These are phyloP conservation scores for Teratosphaeria viscida DNA, from an alignment of 2,329 filamentous ascomycete species.

Conservation along the genomic window DNA sequence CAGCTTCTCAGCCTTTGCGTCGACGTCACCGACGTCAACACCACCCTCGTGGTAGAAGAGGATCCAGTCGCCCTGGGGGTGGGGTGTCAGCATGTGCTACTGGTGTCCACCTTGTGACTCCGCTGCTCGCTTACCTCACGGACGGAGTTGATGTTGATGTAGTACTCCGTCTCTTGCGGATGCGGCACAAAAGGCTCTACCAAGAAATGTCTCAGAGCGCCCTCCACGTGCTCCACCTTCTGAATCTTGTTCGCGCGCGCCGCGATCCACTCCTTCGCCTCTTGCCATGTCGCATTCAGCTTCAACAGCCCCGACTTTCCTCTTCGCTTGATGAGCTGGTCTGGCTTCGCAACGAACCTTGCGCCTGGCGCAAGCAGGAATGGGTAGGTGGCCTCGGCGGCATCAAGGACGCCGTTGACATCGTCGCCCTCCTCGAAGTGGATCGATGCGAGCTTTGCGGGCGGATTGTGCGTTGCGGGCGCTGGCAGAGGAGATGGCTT, in stretches of 20 bases:
- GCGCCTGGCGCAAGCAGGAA: slow-evolving; percentile 76
- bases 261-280: slow-evolving; percentile 89
- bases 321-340: slow-evolving; percentile 99
- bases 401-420: slow-evolving; percentile 75
- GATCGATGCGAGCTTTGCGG: slow-evolving; percentile 80
- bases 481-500: slow-evolving; percentile 89
- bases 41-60: slow-evolving; percentile 99
- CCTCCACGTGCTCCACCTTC: slow-evolving; percentile 83
- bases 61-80: slow-evolving; percentile 86
- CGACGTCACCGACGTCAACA: slow-evolving; percentile 98
- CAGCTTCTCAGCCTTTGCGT: slow-evolving; percentile 97
- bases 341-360: slow-evolving; percentile 97
- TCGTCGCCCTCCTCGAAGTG: slow-evolving; percentile 84
- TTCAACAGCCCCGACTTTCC: slow-evolving; percentile 96
- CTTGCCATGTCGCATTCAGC: slow-evolving; percentile 93
- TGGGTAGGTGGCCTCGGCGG: slow-evolving; percentile 92
- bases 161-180: slow-evolving; percentile 92
- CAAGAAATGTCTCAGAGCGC: slow-evolving; percentile 85
- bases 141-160: slow-evolving; percentile 99
- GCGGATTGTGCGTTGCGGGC: slow-evolving; percentile 80
- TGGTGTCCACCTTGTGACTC: background rate
- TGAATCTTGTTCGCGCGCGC: slow-evolving; percentile 84
- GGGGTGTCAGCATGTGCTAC: slow-evolving; percentile 20
- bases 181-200: slow-evolving; percentile 98
- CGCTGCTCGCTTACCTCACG: slow-evolving; percentile 70